phyloP scores from a whole-genome alignment of 2,329 filamentous ascomycete genomes.

The Colletotrichum acutatum region DNA sequence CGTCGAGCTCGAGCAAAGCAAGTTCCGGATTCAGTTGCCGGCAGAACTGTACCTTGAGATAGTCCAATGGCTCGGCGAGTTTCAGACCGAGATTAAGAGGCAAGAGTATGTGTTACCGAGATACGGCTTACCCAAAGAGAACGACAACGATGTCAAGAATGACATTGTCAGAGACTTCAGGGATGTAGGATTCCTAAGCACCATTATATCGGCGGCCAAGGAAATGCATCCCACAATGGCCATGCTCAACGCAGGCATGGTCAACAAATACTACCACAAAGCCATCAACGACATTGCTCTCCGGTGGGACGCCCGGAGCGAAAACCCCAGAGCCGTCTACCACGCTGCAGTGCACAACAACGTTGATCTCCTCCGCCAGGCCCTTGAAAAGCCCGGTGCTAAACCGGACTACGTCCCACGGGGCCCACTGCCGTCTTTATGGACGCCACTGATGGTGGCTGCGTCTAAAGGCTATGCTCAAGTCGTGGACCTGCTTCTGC shows the following conservation, averaged over 20 bases:
- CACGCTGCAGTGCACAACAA: constrained; percentile 7
- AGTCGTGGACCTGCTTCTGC: neutral
- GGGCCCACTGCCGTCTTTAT: neutral
- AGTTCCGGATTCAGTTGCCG: neutral
- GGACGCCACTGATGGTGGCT: constrained; percentile 6
- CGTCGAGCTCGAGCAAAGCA: neutral
- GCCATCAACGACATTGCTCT: neutral
- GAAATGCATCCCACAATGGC: neutral
- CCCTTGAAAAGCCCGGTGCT: neutral
- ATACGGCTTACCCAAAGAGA: no score
- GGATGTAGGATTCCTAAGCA: neutral
- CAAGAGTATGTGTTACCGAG: neutral
- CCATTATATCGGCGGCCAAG: neutral
- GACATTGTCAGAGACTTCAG: neutral
- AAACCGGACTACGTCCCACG: neutral
- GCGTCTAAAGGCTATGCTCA: neutral
- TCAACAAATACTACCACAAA: neutral
- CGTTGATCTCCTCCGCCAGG: neutral
- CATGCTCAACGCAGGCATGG: constrained; percentile 18
- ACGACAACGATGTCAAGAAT: neutral
- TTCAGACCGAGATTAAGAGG: no score
- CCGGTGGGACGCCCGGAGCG: constrained; percentile 2
- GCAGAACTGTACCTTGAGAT: neutral
- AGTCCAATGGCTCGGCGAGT: neutral
- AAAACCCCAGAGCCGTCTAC: constrained; percentile 7